Conservation (phyloP, 805 yeast species). For the Ogataea haglerorum region DNA sequence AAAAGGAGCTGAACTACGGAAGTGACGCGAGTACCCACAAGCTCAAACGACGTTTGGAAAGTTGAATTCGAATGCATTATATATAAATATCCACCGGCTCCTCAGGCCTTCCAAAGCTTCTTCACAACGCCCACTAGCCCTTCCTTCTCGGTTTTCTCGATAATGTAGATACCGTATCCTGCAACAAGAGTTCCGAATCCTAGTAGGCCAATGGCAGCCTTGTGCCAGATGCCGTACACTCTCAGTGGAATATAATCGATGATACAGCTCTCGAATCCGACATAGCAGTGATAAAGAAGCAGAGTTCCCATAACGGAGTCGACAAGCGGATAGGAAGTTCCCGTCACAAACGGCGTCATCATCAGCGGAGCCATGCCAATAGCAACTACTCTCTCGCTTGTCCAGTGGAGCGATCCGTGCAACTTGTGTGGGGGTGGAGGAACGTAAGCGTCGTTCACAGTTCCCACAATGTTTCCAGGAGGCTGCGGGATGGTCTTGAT, state of each 20-base stretch:
- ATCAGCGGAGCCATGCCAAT: slow-evolving; percentile 62
- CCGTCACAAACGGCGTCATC: slow-evolving; percentile 56
- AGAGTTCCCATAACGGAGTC: slow-evolving; percentile 58
- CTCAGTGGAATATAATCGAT: slow-evolving; percentile 74
- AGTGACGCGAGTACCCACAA: neutral
- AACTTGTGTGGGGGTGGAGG: slow-evolving; percentile 51
- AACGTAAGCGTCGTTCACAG: slow-evolving; percentile 68
- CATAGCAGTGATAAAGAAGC: slow-evolving; percentile 60
- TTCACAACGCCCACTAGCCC: slow-evolving; percentile 51
- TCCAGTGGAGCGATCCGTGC: slow-evolving; percentile 76
- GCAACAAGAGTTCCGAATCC: slow-evolving; percentile 62
- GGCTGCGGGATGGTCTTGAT: slow-evolving; percentile 49
- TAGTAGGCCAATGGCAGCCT: slow-evolving; percentile 55
- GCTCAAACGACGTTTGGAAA: slow-evolving; percentile 8
- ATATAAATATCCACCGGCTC: neutral
- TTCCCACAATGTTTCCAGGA: slow-evolving; percentile 69
- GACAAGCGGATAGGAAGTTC: slow-evolving; percentile 47
- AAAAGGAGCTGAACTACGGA: neutral
- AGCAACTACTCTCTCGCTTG: slow-evolving; percentile 60
- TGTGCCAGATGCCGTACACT: slow-evolving; percentile 66
- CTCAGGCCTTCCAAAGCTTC: slow-evolving; percentile 33
- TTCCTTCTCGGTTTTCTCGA: slow-evolving; percentile 63
- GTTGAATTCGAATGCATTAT: slow-evolving; percentile 10
- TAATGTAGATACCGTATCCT: slow-evolving; percentile 66
- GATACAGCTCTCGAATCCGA: slow-evolving; percentile 75